Percentiles rank a stretch among this genome's conserved stretches.
Conservation (phyloP, 2,329 filamentous ascomycete species). For the Fusarium siculi region DNA sequence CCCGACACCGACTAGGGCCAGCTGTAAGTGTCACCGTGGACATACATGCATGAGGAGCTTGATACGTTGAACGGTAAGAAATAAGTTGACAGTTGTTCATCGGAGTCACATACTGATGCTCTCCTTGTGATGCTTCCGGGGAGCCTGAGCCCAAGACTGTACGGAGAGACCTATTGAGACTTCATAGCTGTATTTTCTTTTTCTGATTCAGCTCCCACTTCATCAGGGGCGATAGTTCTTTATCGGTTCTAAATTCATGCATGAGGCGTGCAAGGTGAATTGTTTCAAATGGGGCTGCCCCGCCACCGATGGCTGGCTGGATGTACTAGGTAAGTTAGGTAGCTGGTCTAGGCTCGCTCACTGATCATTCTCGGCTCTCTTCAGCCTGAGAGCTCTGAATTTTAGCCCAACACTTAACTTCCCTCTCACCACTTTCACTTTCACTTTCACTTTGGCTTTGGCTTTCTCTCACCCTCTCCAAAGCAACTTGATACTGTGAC, state of each 20-base stretch:
- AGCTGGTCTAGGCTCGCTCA: slow-evolving; percentile 23
- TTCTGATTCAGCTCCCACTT: neutral
- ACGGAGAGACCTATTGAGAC: neutral
- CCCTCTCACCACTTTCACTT: slow-evolving; percentile 21
- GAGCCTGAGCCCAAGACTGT: neutral
- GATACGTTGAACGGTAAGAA: slow-evolving; percentile 8
- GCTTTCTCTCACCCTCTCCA: neutral
- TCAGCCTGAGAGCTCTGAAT: slow-evolving; percentile 39
- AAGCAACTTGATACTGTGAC: slow-evolving; percentile 22
- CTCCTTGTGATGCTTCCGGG: neutral
- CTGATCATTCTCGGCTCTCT: slow-evolving; percentile 27
- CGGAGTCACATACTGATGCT: neutral
- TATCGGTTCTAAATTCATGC: slow-evolving; percentile 8
- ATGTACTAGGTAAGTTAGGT: neutral
- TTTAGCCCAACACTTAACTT: slow-evolving; percentile 39
- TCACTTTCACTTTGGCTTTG: neutral
- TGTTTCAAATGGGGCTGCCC: slow-evolving; percentile 27
- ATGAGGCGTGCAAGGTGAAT: slow-evolving; percentile 18
- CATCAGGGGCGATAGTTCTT: neutral
- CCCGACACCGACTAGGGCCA: slow-evolving; percentile 11
- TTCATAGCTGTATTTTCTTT: neutral
- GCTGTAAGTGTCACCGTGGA: slow-evolving; percentile 12
- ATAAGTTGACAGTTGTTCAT: neutral
- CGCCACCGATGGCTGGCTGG: slow-evolving; percentile 16
- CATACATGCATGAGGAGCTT: slow-evolving; percentile 26